Evolutionary conservation across 2,329 filamentous ascomycete genomes (phyloP).

Genomic region (Colletotrichum eremochloae): DNA sequence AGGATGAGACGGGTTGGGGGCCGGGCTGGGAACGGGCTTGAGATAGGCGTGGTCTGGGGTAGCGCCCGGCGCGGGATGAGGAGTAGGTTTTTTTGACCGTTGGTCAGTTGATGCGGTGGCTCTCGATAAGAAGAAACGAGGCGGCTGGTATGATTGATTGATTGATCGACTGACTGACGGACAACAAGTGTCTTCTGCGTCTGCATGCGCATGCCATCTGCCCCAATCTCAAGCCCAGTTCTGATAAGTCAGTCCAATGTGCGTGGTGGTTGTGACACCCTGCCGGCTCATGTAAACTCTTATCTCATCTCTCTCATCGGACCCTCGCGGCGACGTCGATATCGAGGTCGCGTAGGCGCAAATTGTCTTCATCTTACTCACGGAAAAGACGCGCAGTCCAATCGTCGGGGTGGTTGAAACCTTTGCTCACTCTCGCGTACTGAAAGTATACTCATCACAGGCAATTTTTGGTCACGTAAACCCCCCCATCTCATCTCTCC

Average conservation of each 20-base stretch:
- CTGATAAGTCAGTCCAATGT: not conserved
- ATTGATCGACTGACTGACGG: not conserved
- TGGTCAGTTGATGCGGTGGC: not conserved
- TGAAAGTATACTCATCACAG: not conserved
- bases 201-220: not conserved
- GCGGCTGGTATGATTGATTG: not conserved
- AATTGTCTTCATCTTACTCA: not conserved
- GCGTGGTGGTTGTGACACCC: not conserved
- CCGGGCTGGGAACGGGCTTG: not conserved
- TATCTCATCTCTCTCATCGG: not conserved
- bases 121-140: not conserved
- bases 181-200: not conserved
- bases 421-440: not conserved
- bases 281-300: not conserved
- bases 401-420: not conserved
- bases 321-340: not conserved
- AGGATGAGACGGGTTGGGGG: conserved; percentile 2
- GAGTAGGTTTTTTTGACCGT: not conserved
- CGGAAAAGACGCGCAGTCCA: not conserved
- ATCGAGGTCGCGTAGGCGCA: not conserved
- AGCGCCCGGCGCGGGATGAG: conserved; percentile 3
- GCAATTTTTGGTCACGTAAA: not conserved
- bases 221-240: not conserved
- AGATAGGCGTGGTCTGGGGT: conserved; percentile 4
- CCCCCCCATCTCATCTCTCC: not conserved